phyloP scores from a whole-genome alignment of 805 yeast species.

The Kodamaea laetipori region DNA sequence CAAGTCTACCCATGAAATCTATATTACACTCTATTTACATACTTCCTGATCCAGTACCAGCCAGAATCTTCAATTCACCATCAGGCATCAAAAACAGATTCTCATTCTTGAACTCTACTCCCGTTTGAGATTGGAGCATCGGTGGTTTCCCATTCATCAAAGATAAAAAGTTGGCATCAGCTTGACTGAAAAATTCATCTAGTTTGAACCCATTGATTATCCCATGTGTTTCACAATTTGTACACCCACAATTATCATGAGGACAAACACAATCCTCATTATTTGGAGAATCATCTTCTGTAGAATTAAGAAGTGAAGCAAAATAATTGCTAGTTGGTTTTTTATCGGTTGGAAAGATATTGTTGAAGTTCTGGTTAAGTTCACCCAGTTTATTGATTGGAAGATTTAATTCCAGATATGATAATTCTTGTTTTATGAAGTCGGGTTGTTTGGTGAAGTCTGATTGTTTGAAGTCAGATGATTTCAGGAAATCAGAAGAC shows the following conservation, averaged over 20 bases:
- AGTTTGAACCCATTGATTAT: constrained; percentile 44
- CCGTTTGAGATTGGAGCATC: not conserved
- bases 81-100: not conserved
- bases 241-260: constrained; percentile 35
- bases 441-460: too few relatives aligned
- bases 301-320: constrained; percentile 1
- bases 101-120: not conserved
- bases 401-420: not conserved
- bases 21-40: not conserved
- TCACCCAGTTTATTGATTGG: not conserved
- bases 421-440: too few relatives aligned
- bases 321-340: not conserved
- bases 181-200: constrained; percentile 32
- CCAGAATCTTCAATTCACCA: constrained; percentile 2
- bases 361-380: constrained; percentile 1
- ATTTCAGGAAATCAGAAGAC: too few relatives aligned
- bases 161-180: not conserved
- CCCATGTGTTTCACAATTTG: constrained; percentile 48
- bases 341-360: not conserved
- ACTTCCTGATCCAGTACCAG: constrained; percentile 3
- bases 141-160: not conserved
- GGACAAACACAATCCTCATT: constrained; percentile 29
- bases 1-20: too few relatives aligned
- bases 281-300: constrained; percentile 9
- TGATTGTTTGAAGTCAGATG: too few relatives aligned